A percentile compares a stretch with the other conserved stretches of the same genome.
Evolutionary conservation across 192 early-diverging fungal genomes (phyloP).

Genomic region (Coemansia sp.): DNA sequence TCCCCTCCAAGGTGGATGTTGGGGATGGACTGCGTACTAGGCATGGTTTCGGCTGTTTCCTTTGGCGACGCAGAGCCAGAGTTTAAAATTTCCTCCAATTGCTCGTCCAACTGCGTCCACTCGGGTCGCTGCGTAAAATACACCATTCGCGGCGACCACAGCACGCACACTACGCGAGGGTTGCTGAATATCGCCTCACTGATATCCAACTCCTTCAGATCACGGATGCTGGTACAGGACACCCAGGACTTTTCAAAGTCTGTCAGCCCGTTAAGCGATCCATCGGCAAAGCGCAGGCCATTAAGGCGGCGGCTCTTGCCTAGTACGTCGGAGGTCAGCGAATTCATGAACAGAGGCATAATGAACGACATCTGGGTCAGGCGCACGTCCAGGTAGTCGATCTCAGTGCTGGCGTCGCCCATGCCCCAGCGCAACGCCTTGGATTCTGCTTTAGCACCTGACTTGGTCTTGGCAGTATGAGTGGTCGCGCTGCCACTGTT

Average conservation of each 20-base stretch:
- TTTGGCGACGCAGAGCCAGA: neutral
- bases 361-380: slow-evolving; percentile 42
- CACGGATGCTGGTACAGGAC: slow-evolving; percentile 35
- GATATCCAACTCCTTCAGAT: slow-evolving; percentile 47
- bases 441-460: slow-evolving; percentile 7
- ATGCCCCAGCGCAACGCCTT: slow-evolving; percentile 53
- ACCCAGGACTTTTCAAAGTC: slow-evolving; percentile 42
- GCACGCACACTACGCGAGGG: slow-evolving; percentile 41
- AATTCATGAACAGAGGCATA: slow-evolving; percentile 44
- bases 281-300: slow-evolving; percentile 30
- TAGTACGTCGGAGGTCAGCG: slow-evolving; percentile 3
- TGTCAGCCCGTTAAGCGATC: slow-evolving; percentile 15
- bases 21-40: neutral
- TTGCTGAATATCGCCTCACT: slow-evolving; percentile 40
- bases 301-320: slow-evolving; percentile 10
- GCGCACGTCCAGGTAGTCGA: slow-evolving; percentile 56
- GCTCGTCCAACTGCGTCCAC: slow-evolving; percentile 27
- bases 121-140: slow-evolving; percentile 55
- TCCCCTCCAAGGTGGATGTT: neutral
- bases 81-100: slow-evolving; percentile 27
- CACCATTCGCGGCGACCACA: slow-evolving; percentile 55
- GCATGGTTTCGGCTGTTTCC: neutral
- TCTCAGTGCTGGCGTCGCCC: slow-evolving; percentile 53
- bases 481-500: neutral
- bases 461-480: neutral